A percentile compares a stretch with the other conserved stretches of the same genome.
Evolutionary conservation across 768 basidiomycete species (phyloP).

Genomic region (Lactarius pseudohatsudake): DNA sequence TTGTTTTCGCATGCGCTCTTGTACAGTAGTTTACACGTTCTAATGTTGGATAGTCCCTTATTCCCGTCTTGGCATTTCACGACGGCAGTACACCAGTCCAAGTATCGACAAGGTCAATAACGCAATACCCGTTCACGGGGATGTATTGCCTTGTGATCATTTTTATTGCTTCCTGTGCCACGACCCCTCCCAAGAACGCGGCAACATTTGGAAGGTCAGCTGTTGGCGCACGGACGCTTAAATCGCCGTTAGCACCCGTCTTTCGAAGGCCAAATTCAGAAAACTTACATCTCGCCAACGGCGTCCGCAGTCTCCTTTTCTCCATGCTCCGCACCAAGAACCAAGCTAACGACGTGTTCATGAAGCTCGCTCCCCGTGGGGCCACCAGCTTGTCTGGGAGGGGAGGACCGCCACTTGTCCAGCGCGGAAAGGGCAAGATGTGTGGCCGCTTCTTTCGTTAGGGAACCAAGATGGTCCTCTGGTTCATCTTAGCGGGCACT

Average conservation of each 20-base stretch:
- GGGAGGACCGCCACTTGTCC: conserved; percentile 33
- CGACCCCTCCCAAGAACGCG: conserved; percentile 88
- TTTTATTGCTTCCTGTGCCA: conserved; percentile 97
- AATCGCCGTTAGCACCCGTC: conserved; percentile 27
- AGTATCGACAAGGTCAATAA: conserved; percentile 80
- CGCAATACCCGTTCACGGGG: conserved; percentile 81
- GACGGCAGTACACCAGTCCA: conserved; percentile 59
- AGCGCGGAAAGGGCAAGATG: conserved; percentile 77
- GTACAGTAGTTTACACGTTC: conserved; percentile 10
- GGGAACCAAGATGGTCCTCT: conserved; percentile 45
- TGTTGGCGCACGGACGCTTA: conserved; percentile 72
- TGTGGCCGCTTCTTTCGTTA: conserved; percentile 58
- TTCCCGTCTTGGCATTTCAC: neutral
- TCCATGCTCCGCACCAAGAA: conserved; percentile 50
- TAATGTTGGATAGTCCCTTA: neutral
- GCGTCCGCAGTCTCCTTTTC: conserved; percentile 55
- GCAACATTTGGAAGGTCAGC: conserved; percentile 92
- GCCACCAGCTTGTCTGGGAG: conserved; percentile 18
- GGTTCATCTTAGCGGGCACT: conserved; percentile 13
- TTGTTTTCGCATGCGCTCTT: neutral
- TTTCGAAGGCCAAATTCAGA: neutral
- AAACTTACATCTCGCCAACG: conserved; percentile 76
- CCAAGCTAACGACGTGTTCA: conserved; percentile 47
- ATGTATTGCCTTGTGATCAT: conserved; percentile 95
- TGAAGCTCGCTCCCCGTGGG: conserved; percentile 55